These are phyloP conservation scores for Leucoagaricus sp. DNA, from an alignment of 1,284 basidiomycete species.

Conservation along the genomic window DNA sequence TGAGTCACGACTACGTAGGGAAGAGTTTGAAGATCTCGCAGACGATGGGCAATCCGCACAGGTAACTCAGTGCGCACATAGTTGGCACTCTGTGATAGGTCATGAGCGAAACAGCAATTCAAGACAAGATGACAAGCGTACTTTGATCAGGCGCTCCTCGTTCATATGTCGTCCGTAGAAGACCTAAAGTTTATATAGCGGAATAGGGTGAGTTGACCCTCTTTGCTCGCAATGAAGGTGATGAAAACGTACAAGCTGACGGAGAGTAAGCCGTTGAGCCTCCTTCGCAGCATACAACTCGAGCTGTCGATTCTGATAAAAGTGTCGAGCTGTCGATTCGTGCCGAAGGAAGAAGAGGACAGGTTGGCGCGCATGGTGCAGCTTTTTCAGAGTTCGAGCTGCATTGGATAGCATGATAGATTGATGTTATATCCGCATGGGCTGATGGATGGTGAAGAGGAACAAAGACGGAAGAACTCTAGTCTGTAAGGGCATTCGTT, in stretches of 20 bases:
- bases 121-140: conserved; percentile 19
- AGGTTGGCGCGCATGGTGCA: not conserved
- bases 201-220: not conserved
- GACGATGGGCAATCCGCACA: conserved; percentile 84
- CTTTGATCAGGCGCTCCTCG: conserved; percentile 74
- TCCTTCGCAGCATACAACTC: conserved; percentile 81
- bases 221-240: not conserved
- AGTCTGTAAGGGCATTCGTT: conserved; percentile 4
- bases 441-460: not conserved
- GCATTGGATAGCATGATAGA: conserved; percentile 12
- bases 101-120: conserved; percentile 16
- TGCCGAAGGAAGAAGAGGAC: conserved; percentile 20
- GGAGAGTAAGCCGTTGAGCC: conserved; percentile 73
- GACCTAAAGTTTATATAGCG: conserved; percentile 33
- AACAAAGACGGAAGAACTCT: not conserved
- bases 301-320: conserved; percentile 85
- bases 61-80: conserved; percentile 90
- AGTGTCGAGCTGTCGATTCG: conserved; percentile 62
- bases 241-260: conserved; percentile 69
- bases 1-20: conserved; percentile 91
- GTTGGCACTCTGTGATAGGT: conserved; percentile 69
- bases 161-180: conserved; percentile 82
- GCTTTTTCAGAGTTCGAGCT: conserved; percentile 6
- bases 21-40: conserved; percentile 84
- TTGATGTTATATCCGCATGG: conserved; percentile 10